A percentile compares a stretch with the other conserved stretches of the same genome.
phyloP scores from a whole-genome alignment of 805 yeast genomes.

The Metschnikowia bowlesiae region DNA sequence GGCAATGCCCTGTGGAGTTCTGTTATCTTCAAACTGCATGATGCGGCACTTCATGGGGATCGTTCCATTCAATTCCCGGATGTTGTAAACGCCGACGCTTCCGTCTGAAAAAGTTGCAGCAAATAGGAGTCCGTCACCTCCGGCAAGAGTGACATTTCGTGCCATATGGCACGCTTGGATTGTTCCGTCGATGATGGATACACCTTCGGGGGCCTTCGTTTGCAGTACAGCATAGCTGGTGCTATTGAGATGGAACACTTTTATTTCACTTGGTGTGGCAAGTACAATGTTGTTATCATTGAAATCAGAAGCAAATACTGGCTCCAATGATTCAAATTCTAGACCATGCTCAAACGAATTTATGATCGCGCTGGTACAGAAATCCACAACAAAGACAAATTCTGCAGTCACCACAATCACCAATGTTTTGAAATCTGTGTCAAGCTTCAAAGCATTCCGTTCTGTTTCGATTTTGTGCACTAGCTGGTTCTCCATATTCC shows the following conservation, averaged over 20 bases:
- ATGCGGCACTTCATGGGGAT: conserved; percentile 12
- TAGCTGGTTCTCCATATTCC: conserved; percentile 19
- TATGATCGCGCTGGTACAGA: conserved; percentile 7
- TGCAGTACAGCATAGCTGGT: not conserved
- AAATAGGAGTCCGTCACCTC: conserved; percentile 39
- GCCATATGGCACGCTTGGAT: conserved; percentile 6
- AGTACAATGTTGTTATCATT: conserved; percentile 28
- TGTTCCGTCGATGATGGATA: conserved; percentile 13
- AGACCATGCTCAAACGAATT: conserved; percentile 16
- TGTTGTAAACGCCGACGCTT: conserved; percentile 39
- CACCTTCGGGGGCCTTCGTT: conserved; percentile 13
- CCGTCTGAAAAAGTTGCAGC: conserved; percentile 39
- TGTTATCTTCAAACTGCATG: conserved; percentile 15
- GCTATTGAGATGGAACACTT: conserved; percentile 21
- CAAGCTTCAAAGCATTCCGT: conserved; percentile 2
- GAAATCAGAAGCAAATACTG: conserved; percentile 27
- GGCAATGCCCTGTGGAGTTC: conserved; percentile 21
- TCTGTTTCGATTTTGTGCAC: not conserved
- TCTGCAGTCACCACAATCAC: conserved; percentile 21
- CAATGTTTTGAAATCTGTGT: conserved; percentile 24
- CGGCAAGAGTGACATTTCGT: conserved; percentile 25
- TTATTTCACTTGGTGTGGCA: conserved; percentile 16
- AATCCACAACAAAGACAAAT: conserved; percentile 19
- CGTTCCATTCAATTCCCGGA: conserved; percentile 25
- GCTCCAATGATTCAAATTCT: conserved; percentile 7